Base-by-base conservation (phyloP, 192 early-diverging fungal genomes). In the Spizellomyces punctatus region DNA sequence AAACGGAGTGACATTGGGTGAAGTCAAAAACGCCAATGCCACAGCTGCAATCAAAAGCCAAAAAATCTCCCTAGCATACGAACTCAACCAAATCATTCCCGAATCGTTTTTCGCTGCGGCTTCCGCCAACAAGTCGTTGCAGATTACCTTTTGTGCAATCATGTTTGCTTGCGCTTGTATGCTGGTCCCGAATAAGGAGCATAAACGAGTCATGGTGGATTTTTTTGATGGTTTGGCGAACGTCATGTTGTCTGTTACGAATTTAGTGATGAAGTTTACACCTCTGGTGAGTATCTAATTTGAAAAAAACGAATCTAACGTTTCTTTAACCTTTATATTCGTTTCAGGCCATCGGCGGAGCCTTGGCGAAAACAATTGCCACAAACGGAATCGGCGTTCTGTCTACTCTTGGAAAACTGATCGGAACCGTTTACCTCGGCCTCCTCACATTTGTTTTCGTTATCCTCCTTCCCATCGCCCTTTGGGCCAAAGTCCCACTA, bases 91-190 rank as follows among this genome's bases (percentile, higher is more conserved):
- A 49, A 88, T 89, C 45, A 80, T 91, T 36, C 90, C 91, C 17
- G 59, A 69, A 44, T 81, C 84, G 22, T 89, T 92, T 76, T 82
- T 86, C 68, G 67, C 47, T 1, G 88, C 88, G 44, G 75, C 83
- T 0, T 44, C 73, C 46, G 69, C 69, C 22, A 79, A 79, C 62
- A 74, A 76, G 58, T 59, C 78, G 10, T 74, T 92, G 2, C 85
- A 86, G 59, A 81, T 91, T 19, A 85, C 88, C 21, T 89, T 91
- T 48, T 87, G 86, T 59, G 82, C 86, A 12, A 71, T 85, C 65
- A 82, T 91, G 80, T 91, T 91, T 71, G 84, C 86, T 6, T 79
- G 70, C 56, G 64, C 62, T 49, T 75, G 43, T 73, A 80, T 67
- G 81, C 78, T 80, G 46, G 63, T 67, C 14, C 27, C 47, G 57